These are phyloP conservation scores for Parasitella parasitica DNA, from an alignment of 371 early-diverging fungal genomes.

Conservation along the genomic window DNA sequence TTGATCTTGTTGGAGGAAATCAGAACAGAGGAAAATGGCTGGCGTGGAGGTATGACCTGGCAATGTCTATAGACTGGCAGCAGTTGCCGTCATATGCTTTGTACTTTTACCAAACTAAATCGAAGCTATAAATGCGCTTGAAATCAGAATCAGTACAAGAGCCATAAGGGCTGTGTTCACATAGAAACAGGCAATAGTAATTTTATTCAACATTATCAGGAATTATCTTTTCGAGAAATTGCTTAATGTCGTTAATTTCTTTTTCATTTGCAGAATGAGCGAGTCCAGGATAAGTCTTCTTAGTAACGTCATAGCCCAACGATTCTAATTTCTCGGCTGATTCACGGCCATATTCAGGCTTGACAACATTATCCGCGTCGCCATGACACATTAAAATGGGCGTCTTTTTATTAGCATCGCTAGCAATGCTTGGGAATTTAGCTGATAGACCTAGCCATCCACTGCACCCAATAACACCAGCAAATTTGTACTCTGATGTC, in stretches of 20 bases:
- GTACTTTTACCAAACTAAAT: not conserved
- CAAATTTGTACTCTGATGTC: slow-evolving; percentile 69
- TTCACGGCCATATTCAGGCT: slow-evolving; percentile 68
- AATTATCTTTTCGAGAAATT: slow-evolving; percentile 42
- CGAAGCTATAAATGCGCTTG: not conserved
- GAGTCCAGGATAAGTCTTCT: slow-evolving; percentile 79
- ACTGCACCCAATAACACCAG: slow-evolving; percentile 68
- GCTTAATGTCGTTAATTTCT: slow-evolving; percentile 74
- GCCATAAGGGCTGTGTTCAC: slow-evolving; percentile 7
- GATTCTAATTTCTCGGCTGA: slow-evolving; percentile 65
- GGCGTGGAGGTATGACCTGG: no score
- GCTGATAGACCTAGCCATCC: slow-evolving; percentile 78
- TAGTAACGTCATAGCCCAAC: slow-evolving; percentile 69
- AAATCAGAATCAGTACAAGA: slow-evolving; percentile 15
- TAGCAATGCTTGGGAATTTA: slow-evolving; percentile 57
- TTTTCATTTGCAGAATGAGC: slow-evolving; percentile 74
- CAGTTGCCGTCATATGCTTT: not conserved
- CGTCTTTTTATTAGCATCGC: slow-evolving; percentile 72
- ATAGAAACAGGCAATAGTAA: not conserved
- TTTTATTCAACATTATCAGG: slow-evolving; percentile 16
- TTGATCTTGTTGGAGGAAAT: not conserved
- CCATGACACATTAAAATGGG: slow-evolving; percentile 93
- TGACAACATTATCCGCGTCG: slow-evolving; percentile 77
- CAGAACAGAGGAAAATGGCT: not conserved
- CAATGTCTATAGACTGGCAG: no score